phyloP scores from a whole-genome alignment of 495 filamentous ascomycete species.

The Penicillium tannophilum region DNA sequence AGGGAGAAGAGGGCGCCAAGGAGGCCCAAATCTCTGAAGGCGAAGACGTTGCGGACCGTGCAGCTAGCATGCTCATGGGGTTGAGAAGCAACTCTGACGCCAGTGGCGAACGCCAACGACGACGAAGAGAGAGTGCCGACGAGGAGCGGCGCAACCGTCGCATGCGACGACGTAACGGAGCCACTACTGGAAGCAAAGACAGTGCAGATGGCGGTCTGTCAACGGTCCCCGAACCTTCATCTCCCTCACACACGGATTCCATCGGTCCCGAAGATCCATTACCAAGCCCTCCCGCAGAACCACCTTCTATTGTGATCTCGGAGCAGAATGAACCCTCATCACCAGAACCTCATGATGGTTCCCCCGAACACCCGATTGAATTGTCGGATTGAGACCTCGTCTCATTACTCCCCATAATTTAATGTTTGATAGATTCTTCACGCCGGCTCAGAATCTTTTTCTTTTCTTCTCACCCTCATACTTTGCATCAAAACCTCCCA shows the following conservation, averaged over 20 bases:
- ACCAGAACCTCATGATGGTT: constrained; percentile 29
- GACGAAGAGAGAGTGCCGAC: constrained; percentile 67
- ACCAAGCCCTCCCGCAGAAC: constrained; percentile 31
- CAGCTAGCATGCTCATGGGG: constrained; percentile 78
- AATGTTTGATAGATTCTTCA: constrained; percentile 46
- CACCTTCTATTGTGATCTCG: constrained; percentile 46
- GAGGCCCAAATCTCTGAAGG: constrained; percentile 54
- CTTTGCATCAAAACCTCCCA: constrained; percentile 13
- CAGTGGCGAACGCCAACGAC: constrained; percentile 57
- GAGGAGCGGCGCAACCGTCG: constrained; percentile 66
- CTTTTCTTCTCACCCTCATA: constrained; percentile 13
- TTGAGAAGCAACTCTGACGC: constrained; percentile 67
- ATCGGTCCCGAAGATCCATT: constrained; percentile 27
- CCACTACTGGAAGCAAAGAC: constrained; percentile 50
- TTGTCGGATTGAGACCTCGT: constrained; percentile 29
- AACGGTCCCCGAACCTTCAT: constrained; percentile 37
- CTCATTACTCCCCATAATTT: constrained; percentile 30
- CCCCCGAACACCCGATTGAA: constrained; percentile 33
- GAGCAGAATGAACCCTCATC: constrained; percentile 30
- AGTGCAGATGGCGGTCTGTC: constrained; percentile 42
- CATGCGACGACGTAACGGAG: constrained; percentile 56
- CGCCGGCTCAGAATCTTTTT: constrained; percentile 34
- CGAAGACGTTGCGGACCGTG: constrained; percentile 81
- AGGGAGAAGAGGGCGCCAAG: constrained; percentile 43
- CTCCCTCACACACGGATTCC: constrained; percentile 30